Evolutionary conservation across 2,329 filamentous ascomycete species (phyloP), one percentile per base, ranked within the genome.

Genomic region (Cladosporium sp.): DNA sequence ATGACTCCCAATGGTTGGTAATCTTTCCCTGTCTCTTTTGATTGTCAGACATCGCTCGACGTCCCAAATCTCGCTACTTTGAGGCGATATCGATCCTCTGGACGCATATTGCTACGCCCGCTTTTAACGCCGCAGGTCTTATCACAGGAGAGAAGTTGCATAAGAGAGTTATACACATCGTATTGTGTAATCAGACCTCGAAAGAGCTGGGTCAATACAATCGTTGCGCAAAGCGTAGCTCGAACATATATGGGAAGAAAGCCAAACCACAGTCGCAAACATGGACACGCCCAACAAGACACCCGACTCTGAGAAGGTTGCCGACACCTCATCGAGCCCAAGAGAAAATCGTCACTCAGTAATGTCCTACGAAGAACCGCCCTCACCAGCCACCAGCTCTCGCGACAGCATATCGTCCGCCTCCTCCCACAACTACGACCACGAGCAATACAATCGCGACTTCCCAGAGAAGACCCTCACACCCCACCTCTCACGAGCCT

Each of bases 301-400:
- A 18, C 44, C 31, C 59, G 49, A 62, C 33, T 21, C 40, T 16
- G 44, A 52, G 44, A 52, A 62, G 23, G 44, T n/a, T 3, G 37
- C 14, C 58, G 55, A 57, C 10, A 33, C 21, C n/a, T 23, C 33
- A 6, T 18, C 55, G 29, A 59, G 10, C 56, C 37, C 37, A 59
- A 44, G 18, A 59, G 28, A 11, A 37, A 49, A 49, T 10, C 52
- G 62, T 1, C 31, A 58, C 14, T 66, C 64, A 16, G 50, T 66
- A 23, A 74, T 74, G 73, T 69, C 70, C 3, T 46, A 73, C n/a
- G 73, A 75, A 61, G 63, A 69, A 35, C 70, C 72, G 6, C 26
- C 68, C 11, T 71, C 69, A 8, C 65, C 60, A 1, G 70, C 71
- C 21, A 8, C 52, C 18, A 69, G 60, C 29, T 73, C 72, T n/a